Evolutionary conservation across 768 basidiomycete species (phyloP).

Genomic region (Lactifluus volemus): DNA sequence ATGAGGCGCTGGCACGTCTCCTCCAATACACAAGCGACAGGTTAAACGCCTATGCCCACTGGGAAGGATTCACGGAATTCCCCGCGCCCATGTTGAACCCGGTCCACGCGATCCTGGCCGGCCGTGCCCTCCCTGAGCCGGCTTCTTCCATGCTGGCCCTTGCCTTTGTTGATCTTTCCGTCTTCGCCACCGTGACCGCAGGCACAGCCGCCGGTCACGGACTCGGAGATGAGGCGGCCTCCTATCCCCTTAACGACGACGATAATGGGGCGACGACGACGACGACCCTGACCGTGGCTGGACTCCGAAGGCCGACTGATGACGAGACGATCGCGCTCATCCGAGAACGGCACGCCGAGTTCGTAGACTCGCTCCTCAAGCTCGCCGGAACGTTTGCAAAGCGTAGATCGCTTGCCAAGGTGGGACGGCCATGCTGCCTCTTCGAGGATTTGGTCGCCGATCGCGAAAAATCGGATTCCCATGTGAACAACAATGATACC

Average conservation of each 20-base stretch:
- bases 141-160: constrained; percentile 7
- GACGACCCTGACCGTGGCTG: neutral
- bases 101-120: constrained; percentile 3
- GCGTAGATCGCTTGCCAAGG: constrained; percentile 9
- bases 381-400: constrained; percentile 1
- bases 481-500: neutral
- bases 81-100: neutral
- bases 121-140: constrained; percentile 7
- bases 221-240: neutral
- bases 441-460: constrained; percentile 1
- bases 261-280: neutral
- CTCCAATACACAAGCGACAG: neutral
- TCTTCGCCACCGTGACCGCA: neutral
- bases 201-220: neutral
- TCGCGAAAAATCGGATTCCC: neutral
- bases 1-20: constrained; percentile 4
- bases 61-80: constrained; percentile 2
- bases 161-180: constrained; percentile 11
- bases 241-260: neutral
- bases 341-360: constrained; percentile 2
- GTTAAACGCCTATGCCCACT: constrained; percentile 5
- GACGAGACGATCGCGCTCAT: neutral
- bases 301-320: neutral
- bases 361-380: neutral
- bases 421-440: constrained; percentile 13